These are phyloP conservation scores for Nidularia sp. DNA, from an alignment of 768 basidiomycete genomes.

Conservation along the genomic window DNA sequence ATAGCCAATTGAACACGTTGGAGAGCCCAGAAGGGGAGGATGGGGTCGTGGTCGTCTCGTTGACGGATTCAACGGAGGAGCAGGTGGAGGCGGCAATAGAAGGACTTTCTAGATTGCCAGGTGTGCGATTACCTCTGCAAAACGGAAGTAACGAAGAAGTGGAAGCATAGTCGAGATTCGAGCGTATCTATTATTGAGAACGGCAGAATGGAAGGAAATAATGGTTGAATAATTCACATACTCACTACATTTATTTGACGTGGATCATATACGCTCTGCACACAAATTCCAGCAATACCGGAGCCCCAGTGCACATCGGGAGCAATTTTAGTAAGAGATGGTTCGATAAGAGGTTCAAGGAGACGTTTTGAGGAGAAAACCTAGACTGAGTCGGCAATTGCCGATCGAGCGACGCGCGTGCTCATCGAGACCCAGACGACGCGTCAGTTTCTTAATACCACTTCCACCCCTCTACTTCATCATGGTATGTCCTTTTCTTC, in stretches of 20 bases:
- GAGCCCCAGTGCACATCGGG: background rate
- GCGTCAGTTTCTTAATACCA: constrained; percentile 32
- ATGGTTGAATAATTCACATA: background rate
- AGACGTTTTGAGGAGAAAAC: background rate
- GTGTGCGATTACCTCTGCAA: background rate
- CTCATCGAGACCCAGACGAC: constrained; percentile 23
- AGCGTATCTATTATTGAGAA: too few species aligned
- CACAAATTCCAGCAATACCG: background rate
- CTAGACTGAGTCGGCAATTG: constrained; percentile 21
- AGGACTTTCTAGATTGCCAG: constrained; percentile 25
- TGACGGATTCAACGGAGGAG: constrained; percentile 47
- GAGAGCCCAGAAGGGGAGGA: constrained; percentile 68
- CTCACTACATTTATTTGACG: background rate
- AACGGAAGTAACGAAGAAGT: background rate
- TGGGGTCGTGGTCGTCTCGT: constrained; percentile 60
- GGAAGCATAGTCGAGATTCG: background rate
- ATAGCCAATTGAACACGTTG: constrained; percentile 69
- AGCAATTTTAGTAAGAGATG: background rate
- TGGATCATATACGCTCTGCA: background rate
- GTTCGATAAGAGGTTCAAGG: background rate
- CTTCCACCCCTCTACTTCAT: constrained; percentile 14
- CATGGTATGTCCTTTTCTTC: constrained; percentile 39
- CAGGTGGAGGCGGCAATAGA: constrained; percentile 48
- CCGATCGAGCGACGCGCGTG: constrained; percentile 42
- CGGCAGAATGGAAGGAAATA: too few species aligned